Evolutionary conservation across 257 asterid species (phyloP).

Genomic region (Solanum pimpinellifolium): DNA sequence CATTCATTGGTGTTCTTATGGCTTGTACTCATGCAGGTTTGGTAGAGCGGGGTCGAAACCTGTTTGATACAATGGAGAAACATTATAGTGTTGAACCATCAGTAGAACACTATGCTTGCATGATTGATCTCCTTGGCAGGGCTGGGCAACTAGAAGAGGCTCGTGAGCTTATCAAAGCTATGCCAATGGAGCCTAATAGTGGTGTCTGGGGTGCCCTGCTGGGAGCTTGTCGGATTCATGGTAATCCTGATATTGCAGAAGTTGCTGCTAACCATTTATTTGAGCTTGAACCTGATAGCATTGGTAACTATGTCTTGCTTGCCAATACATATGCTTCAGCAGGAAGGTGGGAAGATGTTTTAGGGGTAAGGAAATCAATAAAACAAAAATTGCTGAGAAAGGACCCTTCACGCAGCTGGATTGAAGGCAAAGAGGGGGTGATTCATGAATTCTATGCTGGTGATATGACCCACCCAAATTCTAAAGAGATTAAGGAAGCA

Average conservation of each 20-base stretch:
- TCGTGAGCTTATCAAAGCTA: slow-evolving; percentile 24
- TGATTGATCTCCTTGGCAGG: slow-evolving; percentile 69
- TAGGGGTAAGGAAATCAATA: slow-evolving; percentile 34
- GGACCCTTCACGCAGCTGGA: slow-evolving; percentile 57
- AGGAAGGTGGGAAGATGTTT: slow-evolving; percentile 64
- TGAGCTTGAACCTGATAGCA: slow-evolving; percentile 52
- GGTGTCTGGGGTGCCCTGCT: slow-evolving; percentile 87
- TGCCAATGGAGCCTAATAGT: slow-evolving; percentile 63
- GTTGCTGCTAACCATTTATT: slow-evolving; percentile 49
- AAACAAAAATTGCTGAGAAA: slow-evolving; percentile 42
- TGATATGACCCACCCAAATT: slow-evolving; percentile 44
- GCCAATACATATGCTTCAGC: slow-evolving; percentile 57
- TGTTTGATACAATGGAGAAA: slow-evolving; percentile 50
- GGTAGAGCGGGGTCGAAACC: slow-evolving; percentile 36
- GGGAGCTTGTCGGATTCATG: slow-evolving; percentile 51
- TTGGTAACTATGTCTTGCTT: slow-evolving; percentile 71
- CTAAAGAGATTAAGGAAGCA: slow-evolving; percentile 26
- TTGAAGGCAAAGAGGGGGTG: slow-evolving; percentile 64
- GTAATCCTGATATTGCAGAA: slow-evolving; percentile 61
- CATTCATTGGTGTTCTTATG: slow-evolving; percentile 63
- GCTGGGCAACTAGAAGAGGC: slow-evolving; percentile 57
- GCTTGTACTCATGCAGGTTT: slow-evolving; percentile 83
- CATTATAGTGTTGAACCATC: slow-evolving; percentile 27
- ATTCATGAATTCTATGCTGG: slow-evolving; percentile 64
- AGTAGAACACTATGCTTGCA: slow-evolving; percentile 54